phyloP scores from a whole-genome alignment of 2,329 filamentous ascomycete species.

The Pseudogymnoascus sp. region DNA sequence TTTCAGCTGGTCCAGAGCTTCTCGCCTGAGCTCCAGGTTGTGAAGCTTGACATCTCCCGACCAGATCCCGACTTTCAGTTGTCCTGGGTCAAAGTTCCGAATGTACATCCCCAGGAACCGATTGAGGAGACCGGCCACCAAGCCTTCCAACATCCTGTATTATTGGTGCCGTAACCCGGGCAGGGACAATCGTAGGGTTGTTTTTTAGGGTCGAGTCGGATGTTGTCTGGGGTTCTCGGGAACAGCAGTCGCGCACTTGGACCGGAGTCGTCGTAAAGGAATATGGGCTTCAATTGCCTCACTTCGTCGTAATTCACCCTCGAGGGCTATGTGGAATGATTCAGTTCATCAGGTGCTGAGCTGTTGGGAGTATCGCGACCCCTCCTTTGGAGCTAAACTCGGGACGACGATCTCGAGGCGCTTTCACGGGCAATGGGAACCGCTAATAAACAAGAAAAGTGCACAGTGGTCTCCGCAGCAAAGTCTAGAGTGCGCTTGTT shows the following conservation, averaged over 20 bases:
- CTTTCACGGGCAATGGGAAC: constrained; percentile 2
- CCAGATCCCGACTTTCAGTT: constrained; percentile 98
- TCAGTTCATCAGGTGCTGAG: constrained; percentile 3
- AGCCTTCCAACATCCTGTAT: constrained; percentile 83
- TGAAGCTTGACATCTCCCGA: constrained; percentile 94
- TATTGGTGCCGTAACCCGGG: constrained; percentile 64
- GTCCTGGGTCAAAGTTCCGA: constrained; percentile 96
- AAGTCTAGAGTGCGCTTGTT: background rate
- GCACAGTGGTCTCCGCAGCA: background rate
- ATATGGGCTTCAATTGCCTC: background rate
- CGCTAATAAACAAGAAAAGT: background rate
- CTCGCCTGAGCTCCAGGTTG: constrained; percentile 83
- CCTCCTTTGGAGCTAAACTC: constrained; percentile 6
- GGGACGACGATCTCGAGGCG: background rate
- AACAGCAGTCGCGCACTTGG: background rate
- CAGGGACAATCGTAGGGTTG: constrained; percentile 37
- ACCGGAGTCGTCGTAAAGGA: background rate
- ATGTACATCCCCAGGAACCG: constrained; percentile 99
- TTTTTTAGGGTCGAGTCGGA: background rate
- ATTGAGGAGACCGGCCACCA: constrained; percentile 95
- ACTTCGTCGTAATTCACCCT: background rate
- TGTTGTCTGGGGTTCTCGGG: background rate
- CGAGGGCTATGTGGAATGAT: constrained; percentile 1
- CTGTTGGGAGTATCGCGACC: constrained; percentile 3
- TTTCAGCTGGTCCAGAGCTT: constrained; percentile 94